Base-by-base conservation (phyloP, 2,329 filamentous ascomycete species). In the Macrophomina phaseolina region DNA sequence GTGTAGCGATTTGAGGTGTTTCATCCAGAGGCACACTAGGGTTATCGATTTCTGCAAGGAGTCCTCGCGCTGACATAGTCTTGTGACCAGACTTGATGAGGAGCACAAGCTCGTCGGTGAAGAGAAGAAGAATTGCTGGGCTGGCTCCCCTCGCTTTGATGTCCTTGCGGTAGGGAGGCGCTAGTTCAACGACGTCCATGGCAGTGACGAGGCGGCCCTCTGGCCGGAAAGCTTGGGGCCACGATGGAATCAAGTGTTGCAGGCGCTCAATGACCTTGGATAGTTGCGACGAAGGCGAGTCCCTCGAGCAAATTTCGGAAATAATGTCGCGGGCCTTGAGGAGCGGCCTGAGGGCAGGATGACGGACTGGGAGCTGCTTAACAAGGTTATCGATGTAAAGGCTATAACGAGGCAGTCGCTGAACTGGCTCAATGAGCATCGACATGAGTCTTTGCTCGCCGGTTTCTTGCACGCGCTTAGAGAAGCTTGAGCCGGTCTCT, bases 351-450 rank as follows among this genome's bases (percentile, higher is more conserved):
- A 97, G 84, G 0, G 94, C 94, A 2, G 93, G 92, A 76, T 98
- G 94, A 8, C 91, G 89, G 61, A 94, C 87, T 4, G 94, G 94
- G 18, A 98, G 85, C 68, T 91, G 93, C 70, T 90, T 89, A 56
- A 95, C 87, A 74, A 99, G 97, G 74, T 96, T 94, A 80, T 99
- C 95, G 72, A 99, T 98, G 75, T 98, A 90, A 42, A 99, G 84
- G 74, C 93, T 97, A 80, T 99, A 99, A 32, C 95, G 90, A 32
- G 95, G 95, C 63, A 99, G 85, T 63, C 95, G 87, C 78, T 99
- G 95, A 0, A 99, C 94, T 2, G 95, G 95, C 79, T 99, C 95
- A 76, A 99, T 99, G 65, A 99, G 86, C 69, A 95, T 87, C 3
- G 95, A 98, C 58, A 92, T 93, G 64, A 98, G 86, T 67, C 89